Base-by-base conservation (phyloP, 768 basidiomycete species). In the Neoboletus brunneissimus region DNA sequence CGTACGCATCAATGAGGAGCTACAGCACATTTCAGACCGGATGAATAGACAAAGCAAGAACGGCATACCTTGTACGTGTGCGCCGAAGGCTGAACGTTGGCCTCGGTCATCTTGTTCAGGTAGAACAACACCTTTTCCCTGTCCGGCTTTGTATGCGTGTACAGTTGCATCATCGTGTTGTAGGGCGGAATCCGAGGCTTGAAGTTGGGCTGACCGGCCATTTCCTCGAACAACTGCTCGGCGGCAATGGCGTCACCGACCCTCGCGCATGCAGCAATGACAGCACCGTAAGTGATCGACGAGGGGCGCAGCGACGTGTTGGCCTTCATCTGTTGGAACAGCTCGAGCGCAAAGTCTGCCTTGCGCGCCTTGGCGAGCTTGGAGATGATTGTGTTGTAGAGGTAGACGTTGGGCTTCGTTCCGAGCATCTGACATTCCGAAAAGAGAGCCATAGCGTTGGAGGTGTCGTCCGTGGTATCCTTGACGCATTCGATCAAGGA, bases 101-200 rank as follows among this genome's bases (percentile, higher is more conserved):
- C 85, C 29, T 71, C 67, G 35, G 76, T 69, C 72, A 99, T 77
- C 65, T 82, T 77, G 47, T 88, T 68, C 70, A 89, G 89, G 70
- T 87, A 98, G 63, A 81, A 77, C 27, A 98, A 72, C 18, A 88
- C 90, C 46, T 85, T 81, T 27, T 80, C 81, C 51, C 94, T 83
- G 59, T 91, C 87, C 2, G 94, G 96, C 70, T 89, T 91, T n/a
- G 89, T 94, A 53, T 87, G 84, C 48, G 89, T 87, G 74, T 93
- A 94, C 64, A 96, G 79, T 71, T 99, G 97, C 84, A 99, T 98
- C 94, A 99, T 97, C 34, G 89, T 94, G 75, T 99, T 99, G 80
- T 87, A 99, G 1, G 96, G 96, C 20, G 96, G 97, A 1, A 97
- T 86, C 8, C 94, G 80, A 10, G 95, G 88, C 73, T 80, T 88